Percentiles rank a stretch among this genome's conserved stretches.
Conservation (phyloP, 148 eudicot genomes). For the Cornus controversa region DNA sequence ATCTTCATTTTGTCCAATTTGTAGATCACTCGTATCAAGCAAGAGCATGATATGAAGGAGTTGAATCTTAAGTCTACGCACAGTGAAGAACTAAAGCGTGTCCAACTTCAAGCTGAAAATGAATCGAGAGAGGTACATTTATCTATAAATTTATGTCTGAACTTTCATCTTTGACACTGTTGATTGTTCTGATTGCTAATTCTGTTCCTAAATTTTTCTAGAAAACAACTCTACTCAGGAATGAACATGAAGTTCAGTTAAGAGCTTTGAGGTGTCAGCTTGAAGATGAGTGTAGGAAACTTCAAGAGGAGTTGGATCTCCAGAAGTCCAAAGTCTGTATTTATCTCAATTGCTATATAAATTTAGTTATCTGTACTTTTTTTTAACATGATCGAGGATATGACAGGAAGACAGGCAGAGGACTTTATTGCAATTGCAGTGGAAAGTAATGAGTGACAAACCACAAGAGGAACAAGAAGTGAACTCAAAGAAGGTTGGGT, state of each 20-base stretch:
- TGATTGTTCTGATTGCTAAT: constrained; percentile 11
- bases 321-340: constrained; percentile 71
- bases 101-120: constrained; percentile 70
- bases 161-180: constrained; percentile 1
- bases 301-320: constrained; percentile 83
- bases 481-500: constrained; percentile 70
- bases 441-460: constrained; percentile 90
- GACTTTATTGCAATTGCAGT: constrained; percentile 81
- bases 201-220: constrained; percentile 24
- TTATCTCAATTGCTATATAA: constrained; percentile 1
- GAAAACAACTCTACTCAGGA: constrained; percentile 62
- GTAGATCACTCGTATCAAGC: constrained; percentile 59
- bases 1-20: constrained; percentile 18
- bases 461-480: constrained; percentile 94
- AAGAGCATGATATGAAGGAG: constrained; percentile 62
- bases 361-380: not conserved
- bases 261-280: constrained; percentile 69
- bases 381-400: constrained; percentile 11
- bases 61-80: constrained; percentile 53
- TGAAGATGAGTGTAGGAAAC: constrained; percentile 71
- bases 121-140: constrained; percentile 72
- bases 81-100: constrained; percentile 58
- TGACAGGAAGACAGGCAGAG: constrained; percentile 95
- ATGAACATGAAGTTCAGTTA: constrained; percentile 78
- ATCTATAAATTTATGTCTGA: not conserved